Evolutionary conservation across 192 early-diverging fungal genomes (phyloP), one percentile per base, ranked within the genome.

Genomic region (Bifiguratus adelaidae): DNA sequence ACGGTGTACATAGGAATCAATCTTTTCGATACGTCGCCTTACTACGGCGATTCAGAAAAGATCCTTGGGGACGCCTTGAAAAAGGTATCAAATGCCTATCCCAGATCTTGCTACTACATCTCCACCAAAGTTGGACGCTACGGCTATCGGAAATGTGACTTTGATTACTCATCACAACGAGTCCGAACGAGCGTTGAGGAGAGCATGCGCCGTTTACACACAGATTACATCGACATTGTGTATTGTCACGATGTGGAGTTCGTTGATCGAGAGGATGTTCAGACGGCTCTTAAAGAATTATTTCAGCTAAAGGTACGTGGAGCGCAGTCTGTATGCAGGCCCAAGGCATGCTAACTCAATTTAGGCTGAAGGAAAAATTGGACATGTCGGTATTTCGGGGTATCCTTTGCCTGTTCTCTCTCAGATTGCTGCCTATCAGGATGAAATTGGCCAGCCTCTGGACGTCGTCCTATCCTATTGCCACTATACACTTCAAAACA

Each of bases 191-290:
- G 74, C 40, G 73, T 83, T 1, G 40, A 50, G 22, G 68, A 79
- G 52, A 84, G 81, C 47, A 71, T 80, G 65, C 49, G 41, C 8
- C 49, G 78, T 25, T 55, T 84, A 38, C 51, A 78, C 20, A 82
- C 79, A 0, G 58, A 70, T 43, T 88, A 88, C 44, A 52, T 88
- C 15, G 82, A 88, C 44, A 60, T 80, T 38, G 85, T 85, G 1
- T 67, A 71, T 35, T 76, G 74, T 27, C 85, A 88, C 44, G 85
- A 88, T 52, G 82, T 88, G 7, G 85, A 88, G 55, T 88, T 88
- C 80, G 82, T 83, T 2, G 47, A 73, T 5, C 61, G 78, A 5
- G 68, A 77, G 8, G 73, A 71, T 7, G 55, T 47, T 18, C 53
- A 56, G 23, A 54, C 55, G 21, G 67, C 61, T 21, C 42, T 64